These are phyloP conservation scores for Epichloe baconii DNA, from an alignment of 2,329 filamentous ascomycete species.

Conservation along the genomic window DNA sequence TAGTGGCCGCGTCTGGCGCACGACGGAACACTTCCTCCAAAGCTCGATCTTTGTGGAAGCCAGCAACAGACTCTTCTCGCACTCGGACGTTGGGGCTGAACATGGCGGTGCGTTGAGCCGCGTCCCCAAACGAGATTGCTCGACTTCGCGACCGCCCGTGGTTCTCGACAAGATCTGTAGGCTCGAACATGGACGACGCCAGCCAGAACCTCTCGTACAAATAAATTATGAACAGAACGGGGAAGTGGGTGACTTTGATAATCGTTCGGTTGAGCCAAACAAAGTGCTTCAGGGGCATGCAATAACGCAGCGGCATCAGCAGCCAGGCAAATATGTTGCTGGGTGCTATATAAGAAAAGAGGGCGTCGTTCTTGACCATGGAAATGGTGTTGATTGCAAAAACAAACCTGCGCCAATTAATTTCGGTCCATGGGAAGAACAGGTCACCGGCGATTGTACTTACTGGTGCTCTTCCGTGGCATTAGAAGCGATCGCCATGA, in stretches of 20 bases:
- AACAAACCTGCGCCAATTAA: conserved; percentile 43
- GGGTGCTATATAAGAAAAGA: conserved; percentile 88
- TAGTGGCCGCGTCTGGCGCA: conserved; percentile 50
- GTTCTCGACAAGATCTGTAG: conserved; percentile 74
- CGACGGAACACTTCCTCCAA: conserved; percentile 82
- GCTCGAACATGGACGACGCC: conserved; percentile 63
- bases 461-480: conserved; percentile 79
- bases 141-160: conserved; percentile 37
- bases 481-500: conserved; percentile 89
- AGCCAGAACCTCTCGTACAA: conserved; percentile 74
- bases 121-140: conserved; percentile 44
- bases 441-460: conserved; percentile 11
- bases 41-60: conserved; percentile 78
- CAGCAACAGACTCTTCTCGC: conserved; percentile 76
- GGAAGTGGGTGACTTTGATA: conserved; percentile 85
- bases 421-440: conserved; percentile 5
- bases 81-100: conserved; percentile 63
- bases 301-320: conserved; percentile 68
- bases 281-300: conserved; percentile 68
- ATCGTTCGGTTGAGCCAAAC: conserved; percentile 78
- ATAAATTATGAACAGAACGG: conserved; percentile 76
- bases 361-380: conserved; percentile 94
- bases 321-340: conserved; percentile 88
- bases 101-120: conserved; percentile 42
- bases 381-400: conserved; percentile 96